Conservation (phyloP, 495 filamentous ascomycete genomes). For the Xylaria longipes region DNA sequence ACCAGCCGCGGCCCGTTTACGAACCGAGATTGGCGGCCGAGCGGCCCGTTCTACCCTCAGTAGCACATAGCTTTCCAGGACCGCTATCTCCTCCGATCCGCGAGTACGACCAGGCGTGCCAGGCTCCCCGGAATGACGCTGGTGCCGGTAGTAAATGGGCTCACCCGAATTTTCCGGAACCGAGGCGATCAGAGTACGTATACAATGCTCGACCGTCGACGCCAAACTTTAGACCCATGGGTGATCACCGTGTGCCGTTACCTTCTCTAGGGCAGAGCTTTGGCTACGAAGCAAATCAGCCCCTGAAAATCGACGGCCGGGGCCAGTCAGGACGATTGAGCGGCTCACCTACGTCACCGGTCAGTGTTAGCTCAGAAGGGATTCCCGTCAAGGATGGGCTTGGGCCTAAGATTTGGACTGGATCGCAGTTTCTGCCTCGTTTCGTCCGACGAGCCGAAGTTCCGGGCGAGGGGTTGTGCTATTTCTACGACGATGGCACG, state of each 20-base stretch:
- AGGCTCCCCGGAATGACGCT: conserved; percentile 31
- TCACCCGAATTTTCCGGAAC: conserved; percentile 36
- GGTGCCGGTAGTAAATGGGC: conserved; percentile 32
- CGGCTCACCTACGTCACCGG: conserved; percentile 49
- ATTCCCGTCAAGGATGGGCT: conserved; percentile 58
- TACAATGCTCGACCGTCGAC: conserved; percentile 38
- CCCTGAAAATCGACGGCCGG: conserved; percentile 31
- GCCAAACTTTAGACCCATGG: conserved; percentile 33
- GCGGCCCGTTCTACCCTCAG: conserved; percentile 46
- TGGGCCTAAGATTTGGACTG: conserved; percentile 67
- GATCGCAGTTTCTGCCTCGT: conserved; percentile 64
- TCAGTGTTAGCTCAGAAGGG: conserved; percentile 49
- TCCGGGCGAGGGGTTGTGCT: conserved; percentile 81
- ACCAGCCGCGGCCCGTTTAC: conserved; percentile 50
- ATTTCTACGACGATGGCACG: conserved; percentile 86
- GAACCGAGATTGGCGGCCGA: conserved; percentile 47
- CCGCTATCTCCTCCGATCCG: conserved; percentile 48
- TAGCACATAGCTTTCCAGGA: conserved; percentile 49
- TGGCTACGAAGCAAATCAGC: conserved; percentile 33
- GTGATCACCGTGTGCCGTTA: conserved; percentile 34
- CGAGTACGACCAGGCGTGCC: conserved; percentile 41
- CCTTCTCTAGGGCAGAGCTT: conserved; percentile 36
- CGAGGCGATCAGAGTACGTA: conserved; percentile 40
- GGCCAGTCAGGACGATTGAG: conserved; percentile 33
- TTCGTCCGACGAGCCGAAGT: conserved; percentile 66